phyloP scores from a whole-genome alignment of 306 rosid species.

The Inga oerstediana region DNA sequence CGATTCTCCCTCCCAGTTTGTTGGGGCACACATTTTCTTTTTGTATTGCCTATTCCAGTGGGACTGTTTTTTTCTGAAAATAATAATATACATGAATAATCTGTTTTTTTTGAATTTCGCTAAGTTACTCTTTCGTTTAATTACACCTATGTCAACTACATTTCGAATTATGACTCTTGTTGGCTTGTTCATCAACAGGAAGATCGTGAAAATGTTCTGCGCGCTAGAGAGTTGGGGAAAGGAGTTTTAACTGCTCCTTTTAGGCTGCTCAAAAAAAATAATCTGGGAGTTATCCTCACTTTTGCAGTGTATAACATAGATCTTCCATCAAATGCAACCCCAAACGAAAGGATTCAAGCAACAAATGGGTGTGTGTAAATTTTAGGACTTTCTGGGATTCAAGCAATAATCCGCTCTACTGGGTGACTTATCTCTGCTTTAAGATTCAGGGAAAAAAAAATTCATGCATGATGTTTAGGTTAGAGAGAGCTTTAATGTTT shows the following conservation, averaged over 20 bases:
- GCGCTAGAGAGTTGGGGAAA: conserved; percentile 93
- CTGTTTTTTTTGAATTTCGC: neutral
- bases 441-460: neutral
- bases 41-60: neutral
- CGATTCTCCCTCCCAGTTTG: neutral
- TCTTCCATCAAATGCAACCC: conserved; percentile 88
- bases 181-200: conserved; percentile 64
- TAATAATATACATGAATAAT: neutral
- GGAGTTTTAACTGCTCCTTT: conserved; percentile 96
- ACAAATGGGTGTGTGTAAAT: conserved; percentile 74
- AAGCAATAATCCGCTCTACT: neutral
- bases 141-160: neutral
- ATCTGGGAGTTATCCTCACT: conserved; percentile 92
- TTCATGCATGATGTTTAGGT: neutral
- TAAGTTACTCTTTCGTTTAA: neutral
- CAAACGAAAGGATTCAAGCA: conserved; percentile 89
- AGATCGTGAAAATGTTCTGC: conserved; percentile 78
- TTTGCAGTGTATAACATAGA: conserved; percentile 93
- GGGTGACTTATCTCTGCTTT: neutral
- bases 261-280: conserved; percentile 77
- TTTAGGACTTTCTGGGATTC: conserved; percentile 16
- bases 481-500: conserved; percentile 7
- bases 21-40: neutral
- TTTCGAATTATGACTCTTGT: conserved; percentile 10
- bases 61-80: neutral